A percentile compares a stretch with the other conserved stretches of the same genome.
Evolutionary conservation across 1,284 basidiomycete genomes (phyloP).

Genomic region (Heterobasidion occidentale): DNA sequence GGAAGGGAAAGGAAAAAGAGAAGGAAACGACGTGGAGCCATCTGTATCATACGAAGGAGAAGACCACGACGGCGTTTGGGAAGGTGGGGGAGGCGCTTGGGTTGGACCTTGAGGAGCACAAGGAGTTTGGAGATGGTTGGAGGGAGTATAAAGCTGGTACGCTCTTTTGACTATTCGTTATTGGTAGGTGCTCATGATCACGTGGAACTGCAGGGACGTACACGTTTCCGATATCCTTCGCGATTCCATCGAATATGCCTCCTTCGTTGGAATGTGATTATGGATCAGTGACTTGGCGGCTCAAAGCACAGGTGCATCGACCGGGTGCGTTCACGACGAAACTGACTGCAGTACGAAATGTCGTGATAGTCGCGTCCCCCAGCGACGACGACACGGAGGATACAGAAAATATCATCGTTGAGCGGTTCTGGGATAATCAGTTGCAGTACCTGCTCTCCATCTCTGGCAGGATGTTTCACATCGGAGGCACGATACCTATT

Average conservation of each 20-base stretch:
- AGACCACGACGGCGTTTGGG: slow-evolving; percentile 10
- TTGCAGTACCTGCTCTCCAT: slow-evolving; percentile 81
- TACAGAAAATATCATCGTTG: slow-evolving; percentile 78
- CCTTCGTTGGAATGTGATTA: slow-evolving; percentile 76
- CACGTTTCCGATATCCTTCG: slow-evolving; percentile 90
- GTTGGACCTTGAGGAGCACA: slow-evolving; percentile 35
- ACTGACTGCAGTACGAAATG: slow-evolving; percentile 63
- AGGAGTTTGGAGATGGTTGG: slow-evolving; percentile 59
- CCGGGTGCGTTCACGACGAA: slow-evolving; percentile 79
- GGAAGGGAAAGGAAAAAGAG: slow-evolving; percentile 5
- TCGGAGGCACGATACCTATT: slow-evolving; percentile 81
- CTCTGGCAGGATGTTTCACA: slow-evolving; percentile 73
- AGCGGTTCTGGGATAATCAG: slow-evolving; percentile 90
- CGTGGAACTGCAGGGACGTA: slow-evolving; percentile 61
- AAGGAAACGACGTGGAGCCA: background rate
- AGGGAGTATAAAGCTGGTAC: slow-evolving; percentile 86
- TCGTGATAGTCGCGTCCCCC: slow-evolving; percentile 73
- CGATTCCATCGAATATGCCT: slow-evolving; percentile 75
- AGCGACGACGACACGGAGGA: slow-evolving; percentile 77
- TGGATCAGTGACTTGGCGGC: slow-evolving; percentile 74
- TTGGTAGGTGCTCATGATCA: background rate
- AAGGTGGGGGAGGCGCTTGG: slow-evolving; percentile 30
- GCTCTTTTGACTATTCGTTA: slow-evolving; percentile 10
- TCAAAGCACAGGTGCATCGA: slow-evolving; percentile 80
- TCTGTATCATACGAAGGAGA: background rate